Conservation (phyloP, 495 filamentous ascomycete genomes). For the Tuber melanosporum region DNA sequence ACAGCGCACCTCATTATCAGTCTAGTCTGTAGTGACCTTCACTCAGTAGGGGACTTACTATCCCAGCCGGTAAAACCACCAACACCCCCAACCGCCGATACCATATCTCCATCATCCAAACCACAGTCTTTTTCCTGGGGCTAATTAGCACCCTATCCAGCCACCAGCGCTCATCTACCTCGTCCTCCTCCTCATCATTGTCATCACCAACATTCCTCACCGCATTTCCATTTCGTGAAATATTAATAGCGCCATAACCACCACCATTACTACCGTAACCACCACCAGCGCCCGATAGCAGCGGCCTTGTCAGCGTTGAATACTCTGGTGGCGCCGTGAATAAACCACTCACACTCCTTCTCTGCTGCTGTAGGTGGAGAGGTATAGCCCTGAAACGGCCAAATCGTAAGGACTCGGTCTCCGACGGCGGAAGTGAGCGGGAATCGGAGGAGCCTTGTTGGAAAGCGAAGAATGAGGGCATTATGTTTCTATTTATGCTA, state of each 20-base stretch:
- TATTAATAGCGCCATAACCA: conserved; percentile 33
- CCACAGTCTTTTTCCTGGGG: conserved; percentile 51
- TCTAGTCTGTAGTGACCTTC: neutral
- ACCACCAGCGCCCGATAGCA: neutral
- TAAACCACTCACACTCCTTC: conserved; percentile 33
- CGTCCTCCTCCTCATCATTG: conserved; percentile 41
- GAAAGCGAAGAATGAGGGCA: conserved; percentile 59
- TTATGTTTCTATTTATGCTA: conserved; percentile 18
- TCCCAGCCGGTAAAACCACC: conserved; percentile 52
- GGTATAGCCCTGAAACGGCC: conserved; percentile 57
- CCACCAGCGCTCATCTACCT: conserved; percentile 39
- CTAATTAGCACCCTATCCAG: conserved; percentile 51
- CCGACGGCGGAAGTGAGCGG: conserved; percentile 44
- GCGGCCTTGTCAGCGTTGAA: conserved; percentile 32
- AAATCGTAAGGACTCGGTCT: conserved; percentile 50
- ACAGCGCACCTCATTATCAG: neutral
- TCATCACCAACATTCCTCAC: conserved; percentile 35
- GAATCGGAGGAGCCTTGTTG: conserved; percentile 54
- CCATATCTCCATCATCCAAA: conserved; percentile 52
- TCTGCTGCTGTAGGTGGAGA: conserved; percentile 8
- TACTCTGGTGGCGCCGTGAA: conserved; percentile 23
- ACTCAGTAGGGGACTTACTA: conserved; percentile 46
- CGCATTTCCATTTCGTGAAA: conserved; percentile 3
- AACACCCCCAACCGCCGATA: conserved; percentile 53
- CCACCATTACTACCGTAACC: neutral